Conservation (phyloP, 306 rosid species). For the Betula pendula region DNA sequence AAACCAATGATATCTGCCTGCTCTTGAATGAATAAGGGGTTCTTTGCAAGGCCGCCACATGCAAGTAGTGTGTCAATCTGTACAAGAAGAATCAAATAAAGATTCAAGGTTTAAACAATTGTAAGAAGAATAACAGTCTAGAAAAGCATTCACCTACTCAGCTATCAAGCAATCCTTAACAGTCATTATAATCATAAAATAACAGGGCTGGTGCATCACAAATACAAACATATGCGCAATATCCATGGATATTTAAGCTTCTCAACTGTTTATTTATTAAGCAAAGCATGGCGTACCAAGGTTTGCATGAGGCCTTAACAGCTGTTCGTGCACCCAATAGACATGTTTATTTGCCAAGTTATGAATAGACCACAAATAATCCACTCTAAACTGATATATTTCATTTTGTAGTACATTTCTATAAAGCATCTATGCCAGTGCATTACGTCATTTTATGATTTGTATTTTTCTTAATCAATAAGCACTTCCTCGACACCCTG, state of each 20-base stretch:
- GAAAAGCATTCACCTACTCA: conserved; percentile 14
- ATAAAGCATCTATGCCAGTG: background rate
- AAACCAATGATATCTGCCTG: conserved; percentile 88
- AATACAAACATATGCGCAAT: background rate
- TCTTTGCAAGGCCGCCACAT: conserved; percentile 94
- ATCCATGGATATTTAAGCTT: background rate
- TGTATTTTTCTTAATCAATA: background rate
- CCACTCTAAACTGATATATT: no score
- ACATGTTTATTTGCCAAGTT: background rate
- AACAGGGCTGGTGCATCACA: background rate
- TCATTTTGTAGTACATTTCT: background rate
- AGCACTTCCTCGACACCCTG: background rate
- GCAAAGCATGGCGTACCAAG: background rate
- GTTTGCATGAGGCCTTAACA: background rate
- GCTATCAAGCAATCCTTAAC: background rate
- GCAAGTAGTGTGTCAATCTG: conserved; percentile 94
- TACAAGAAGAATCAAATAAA: conserved; percentile 11
- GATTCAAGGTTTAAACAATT: conserved; percentile 21
- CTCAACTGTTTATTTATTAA: background rate
- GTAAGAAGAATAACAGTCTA: conserved; percentile 13
- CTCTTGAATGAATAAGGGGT: conserved; percentile 80
- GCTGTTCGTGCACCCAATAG: background rate
- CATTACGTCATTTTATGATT: no score
- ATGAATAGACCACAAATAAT: no score
- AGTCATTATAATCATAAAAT: background rate